Conservation (phyloP, 768 basidiomycete genomes). For the Saitozyma podzolica region DNA sequence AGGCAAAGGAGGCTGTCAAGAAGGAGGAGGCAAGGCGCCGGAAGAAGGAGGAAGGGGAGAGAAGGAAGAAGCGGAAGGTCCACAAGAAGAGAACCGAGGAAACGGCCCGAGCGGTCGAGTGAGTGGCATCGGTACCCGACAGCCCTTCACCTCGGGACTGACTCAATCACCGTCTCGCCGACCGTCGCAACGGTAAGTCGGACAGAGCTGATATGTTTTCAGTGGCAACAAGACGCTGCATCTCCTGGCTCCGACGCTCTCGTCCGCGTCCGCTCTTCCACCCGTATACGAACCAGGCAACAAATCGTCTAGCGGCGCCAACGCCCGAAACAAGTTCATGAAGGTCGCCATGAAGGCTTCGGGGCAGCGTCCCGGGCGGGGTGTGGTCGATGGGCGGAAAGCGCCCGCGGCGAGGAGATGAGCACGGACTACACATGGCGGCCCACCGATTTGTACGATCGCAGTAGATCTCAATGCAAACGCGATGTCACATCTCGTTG, state of each 20-base stretch:
- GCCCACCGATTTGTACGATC: too few species aligned
- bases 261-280: neutral
- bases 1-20: conserved; percentile 1
- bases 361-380: conserved; percentile 16
- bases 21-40: conserved; percentile 1
- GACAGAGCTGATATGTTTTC: neutral
- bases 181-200: neutral
- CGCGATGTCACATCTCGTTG: too few species aligned
- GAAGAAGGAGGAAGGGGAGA: neutral
- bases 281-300: conserved; percentile 11
- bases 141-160: neutral
- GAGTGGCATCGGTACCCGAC: neutral
- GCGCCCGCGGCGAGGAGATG: neutral
- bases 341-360: conserved; percentile 19
- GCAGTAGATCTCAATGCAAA: too few species aligned
- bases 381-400: conserved; percentile 18
- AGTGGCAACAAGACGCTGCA: conserved; percentile 15
- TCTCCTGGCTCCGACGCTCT: conserved; percentile 9
- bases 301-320: neutral
- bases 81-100: conserved; percentile 10
- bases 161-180: neutral
- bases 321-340: conserved; percentile 14
- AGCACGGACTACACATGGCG: too few species aligned
- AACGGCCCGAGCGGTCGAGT: conserved; percentile 2
- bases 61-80: conserved; percentile 3